Evolutionary conservation across 257 asterid genomes (phyloP).

Genomic region (Forsythia suspensa): DNA sequence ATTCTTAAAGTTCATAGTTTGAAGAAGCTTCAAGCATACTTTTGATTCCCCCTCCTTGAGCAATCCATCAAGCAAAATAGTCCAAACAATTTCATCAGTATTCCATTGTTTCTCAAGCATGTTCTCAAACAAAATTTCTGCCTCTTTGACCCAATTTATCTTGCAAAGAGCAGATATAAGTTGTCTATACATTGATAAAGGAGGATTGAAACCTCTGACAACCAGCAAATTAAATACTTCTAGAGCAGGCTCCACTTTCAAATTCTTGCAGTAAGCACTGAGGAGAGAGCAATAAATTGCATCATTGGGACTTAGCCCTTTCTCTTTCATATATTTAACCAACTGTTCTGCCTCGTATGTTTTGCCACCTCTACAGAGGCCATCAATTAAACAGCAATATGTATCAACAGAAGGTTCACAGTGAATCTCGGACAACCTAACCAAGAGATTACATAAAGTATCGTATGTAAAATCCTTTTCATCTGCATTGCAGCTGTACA

Average conservation of each 20-base stretch:
- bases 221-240: constrained; percentile 49
- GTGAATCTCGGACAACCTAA: constrained; percentile 65
- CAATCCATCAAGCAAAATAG: constrained; percentile 77
- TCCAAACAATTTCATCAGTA: constrained; percentile 88
- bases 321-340: constrained; percentile 65
- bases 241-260: constrained; percentile 59
- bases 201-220: constrained; percentile 47
- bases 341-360: constrained; percentile 69
- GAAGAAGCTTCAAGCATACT: constrained; percentile 67
- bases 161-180: constrained; percentile 58
- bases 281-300: constrained; percentile 66
- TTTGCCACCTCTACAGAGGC: constrained; percentile 65
- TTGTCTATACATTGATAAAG: constrained; percentile 52
- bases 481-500: constrained; percentile 26
- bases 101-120: constrained; percentile 74
- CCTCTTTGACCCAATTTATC: constrained; percentile 49
- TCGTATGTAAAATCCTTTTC: constrained; percentile 45
- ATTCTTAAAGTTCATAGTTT: constrained; percentile 57
- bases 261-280: constrained; percentile 67
- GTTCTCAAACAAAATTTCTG: constrained; percentile 55
- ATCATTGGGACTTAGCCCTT: constrained; percentile 64
- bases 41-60: constrained; percentile 62
- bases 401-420: constrained; percentile 61
- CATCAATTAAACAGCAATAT: constrained; percentile 53
- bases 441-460: constrained; percentile 43